These are phyloP conservation scores for Pseudonectria buxi DNA, from an alignment of 2,329 filamentous ascomycete species.

Conservation along the genomic window DNA sequence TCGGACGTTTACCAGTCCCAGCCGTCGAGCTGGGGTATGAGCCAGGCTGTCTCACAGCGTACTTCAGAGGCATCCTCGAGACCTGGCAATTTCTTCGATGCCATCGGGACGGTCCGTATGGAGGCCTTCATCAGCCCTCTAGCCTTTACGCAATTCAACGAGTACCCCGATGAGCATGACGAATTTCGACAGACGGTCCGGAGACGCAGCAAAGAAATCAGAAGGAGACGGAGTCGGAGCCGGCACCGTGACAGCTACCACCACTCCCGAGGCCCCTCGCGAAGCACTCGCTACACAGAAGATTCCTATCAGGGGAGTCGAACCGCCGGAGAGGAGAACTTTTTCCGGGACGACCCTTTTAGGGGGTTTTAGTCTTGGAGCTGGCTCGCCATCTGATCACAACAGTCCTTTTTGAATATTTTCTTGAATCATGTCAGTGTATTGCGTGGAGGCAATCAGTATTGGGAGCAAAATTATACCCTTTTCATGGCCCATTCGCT, in stretches of 20 bases:
- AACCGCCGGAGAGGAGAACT: constrained; percentile 48
- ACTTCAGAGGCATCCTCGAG: constrained; percentile 50
- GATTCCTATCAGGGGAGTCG: constrained; percentile 42
- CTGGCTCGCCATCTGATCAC: constrained; percentile 3
- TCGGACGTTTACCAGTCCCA: constrained; percentile 56
- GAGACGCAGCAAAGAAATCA: constrained; percentile 48
- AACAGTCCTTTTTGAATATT: constrained; percentile 10
- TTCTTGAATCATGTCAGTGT: constrained; percentile 3
- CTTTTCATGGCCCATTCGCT: too few relatives aligned
- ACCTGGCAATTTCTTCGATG: constrained; percentile 68
- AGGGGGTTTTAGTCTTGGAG: constrained; percentile 45
- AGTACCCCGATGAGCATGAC: constrained; percentile 43
- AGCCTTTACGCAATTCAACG: constrained; percentile 40
- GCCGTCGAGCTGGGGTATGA: constrained; percentile 42
- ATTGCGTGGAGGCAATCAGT: neutral
- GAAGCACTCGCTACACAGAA: constrained; percentile 39
- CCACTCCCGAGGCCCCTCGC: constrained; percentile 19
- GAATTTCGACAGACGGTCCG: constrained; percentile 42
- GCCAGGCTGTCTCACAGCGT: constrained; percentile 40
- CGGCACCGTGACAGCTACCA: constrained; percentile 46
- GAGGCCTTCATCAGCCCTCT: constrained; percentile 82
- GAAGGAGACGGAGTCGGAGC: constrained; percentile 47
- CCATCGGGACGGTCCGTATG: constrained; percentile 89
- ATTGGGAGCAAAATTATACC: too few relatives aligned
- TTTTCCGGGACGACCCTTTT: constrained; percentile 54